Evolutionary conservation across 768 basidiomycete genomes (phyloP).

Genomic region (Suillus alpinus): DNA sequence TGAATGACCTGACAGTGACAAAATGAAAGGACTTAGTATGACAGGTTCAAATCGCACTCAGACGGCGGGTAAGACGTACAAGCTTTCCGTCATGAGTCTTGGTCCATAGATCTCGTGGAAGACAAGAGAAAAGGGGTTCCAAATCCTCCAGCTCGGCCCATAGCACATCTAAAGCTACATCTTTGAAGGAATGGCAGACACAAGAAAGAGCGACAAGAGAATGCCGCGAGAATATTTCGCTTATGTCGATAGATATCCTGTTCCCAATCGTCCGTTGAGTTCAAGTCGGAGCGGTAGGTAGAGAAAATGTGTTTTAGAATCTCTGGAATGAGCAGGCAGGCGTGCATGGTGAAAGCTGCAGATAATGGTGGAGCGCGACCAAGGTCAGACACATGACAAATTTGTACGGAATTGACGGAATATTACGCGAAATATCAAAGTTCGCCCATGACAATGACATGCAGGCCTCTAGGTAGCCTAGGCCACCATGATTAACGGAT

Average conservation of each 20-base stretch:
- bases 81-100: background rate
- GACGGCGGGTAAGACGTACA: background rate
- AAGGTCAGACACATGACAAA: background rate
- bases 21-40: background rate
- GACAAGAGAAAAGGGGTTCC: slow-evolving; percentile 12
- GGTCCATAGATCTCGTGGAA: slow-evolving; percentile 3
- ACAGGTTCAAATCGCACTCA: no score
- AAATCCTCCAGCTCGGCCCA: slow-evolving; percentile 11
- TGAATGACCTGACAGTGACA: background rate
- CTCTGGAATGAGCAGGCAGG: background rate
- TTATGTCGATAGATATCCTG: no score
- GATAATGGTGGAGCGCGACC: background rate
- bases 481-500: no score
- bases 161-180: slow-evolving; percentile 9
- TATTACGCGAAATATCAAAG: no score
- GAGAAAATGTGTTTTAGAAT: background rate
- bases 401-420: no score
- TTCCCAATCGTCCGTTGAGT: background rate
- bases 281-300: background rate
- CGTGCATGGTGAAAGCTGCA: no score
- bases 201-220: background rate
- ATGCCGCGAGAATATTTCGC: background rate
- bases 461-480: no score
- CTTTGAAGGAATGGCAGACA: slow-evolving; percentile 14
- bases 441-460: no score